Percentiles rank a stretch among this genome's conserved stretches.
These are phyloP conservation scores for Trametes sp. DNA, from an alignment of 1,284 basidiomycete species.

Conservation along the genomic window DNA sequence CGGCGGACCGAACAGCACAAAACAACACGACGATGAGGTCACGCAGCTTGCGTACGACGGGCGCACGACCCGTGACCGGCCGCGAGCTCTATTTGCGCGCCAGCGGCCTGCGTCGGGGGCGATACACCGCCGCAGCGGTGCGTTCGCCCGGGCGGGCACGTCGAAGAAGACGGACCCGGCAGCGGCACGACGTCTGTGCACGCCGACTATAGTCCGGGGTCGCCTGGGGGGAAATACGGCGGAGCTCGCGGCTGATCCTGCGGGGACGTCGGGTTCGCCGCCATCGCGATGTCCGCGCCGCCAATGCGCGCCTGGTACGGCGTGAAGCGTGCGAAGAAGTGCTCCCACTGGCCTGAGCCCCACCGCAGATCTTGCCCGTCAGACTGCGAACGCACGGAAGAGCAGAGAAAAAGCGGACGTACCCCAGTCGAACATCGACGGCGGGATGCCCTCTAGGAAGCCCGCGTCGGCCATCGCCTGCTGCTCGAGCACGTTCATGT, in stretches of 20 bases:
- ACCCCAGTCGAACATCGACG: slow-evolving; percentile 91
- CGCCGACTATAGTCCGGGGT: slow-evolving; percentile 22
- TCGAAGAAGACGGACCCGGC: background rate
- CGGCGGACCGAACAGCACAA: slow-evolving; percentile 1
- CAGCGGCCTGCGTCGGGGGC: background rate
- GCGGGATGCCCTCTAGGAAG: slow-evolving; percentile 82
- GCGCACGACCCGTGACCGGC: background rate
- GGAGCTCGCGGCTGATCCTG: slow-evolving; percentile 23
- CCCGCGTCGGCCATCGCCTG: slow-evolving; percentile 73
- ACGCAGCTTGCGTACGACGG: slow-evolving; percentile 2
- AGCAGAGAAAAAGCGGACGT: slow-evolving; percentile 41
- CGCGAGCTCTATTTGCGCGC: slow-evolving; percentile 6
- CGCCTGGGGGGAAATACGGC: slow-evolving; percentile 28
- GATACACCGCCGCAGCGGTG: background rate
- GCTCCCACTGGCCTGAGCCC: slow-evolving; percentile 75
- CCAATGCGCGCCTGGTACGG: slow-evolving; percentile 28
- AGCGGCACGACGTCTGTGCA: background rate
- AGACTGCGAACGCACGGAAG: background rate
- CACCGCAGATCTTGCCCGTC: background rate
- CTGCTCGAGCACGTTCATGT: slow-evolving; percentile 63
- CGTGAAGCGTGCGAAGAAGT: slow-evolving; percentile 64
- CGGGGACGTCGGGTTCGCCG: slow-evolving; percentile 18
- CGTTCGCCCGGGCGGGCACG: background rate
- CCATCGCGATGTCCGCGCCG: slow-evolving; percentile 23
- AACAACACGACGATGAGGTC: slow-evolving; percentile 17